phyloP scores from a whole-genome alignment of 176 grass and related monocot species.

The Oryza meyeriana region DNA sequence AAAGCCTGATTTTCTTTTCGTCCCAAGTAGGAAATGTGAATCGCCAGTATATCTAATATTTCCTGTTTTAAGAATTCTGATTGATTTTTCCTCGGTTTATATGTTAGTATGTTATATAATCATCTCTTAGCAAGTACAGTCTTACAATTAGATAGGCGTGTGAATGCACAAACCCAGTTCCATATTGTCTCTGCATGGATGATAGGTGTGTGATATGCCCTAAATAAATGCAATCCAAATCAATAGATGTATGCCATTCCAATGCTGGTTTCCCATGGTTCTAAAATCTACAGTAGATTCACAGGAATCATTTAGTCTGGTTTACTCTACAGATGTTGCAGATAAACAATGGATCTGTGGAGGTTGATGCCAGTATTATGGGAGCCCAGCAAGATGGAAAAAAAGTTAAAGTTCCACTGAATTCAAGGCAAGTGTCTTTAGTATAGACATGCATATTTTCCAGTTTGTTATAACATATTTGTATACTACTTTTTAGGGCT shows the following conservation, averaged over 20 bases:
- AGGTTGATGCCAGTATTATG: constrained; percentile 84
- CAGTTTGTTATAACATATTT: not conserved
- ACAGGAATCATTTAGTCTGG: constrained; percentile 1
- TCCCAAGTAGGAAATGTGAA: not conserved
- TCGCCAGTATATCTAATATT: not conserved
- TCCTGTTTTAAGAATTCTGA: not conserved
- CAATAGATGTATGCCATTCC: constrained; percentile 1
- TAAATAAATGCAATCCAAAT: constrained; percentile 13
- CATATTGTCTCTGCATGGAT: not conserved
- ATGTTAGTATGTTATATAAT: not conserved
- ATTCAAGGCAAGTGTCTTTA: constrained; percentile 64
- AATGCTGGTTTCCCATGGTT: not conserved
- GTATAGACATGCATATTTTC: constrained; percentile 12
- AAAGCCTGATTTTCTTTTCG: constrained; percentile 12
- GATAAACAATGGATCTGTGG: constrained; percentile 86
- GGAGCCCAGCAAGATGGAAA: constrained; percentile 79
- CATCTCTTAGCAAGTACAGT: not conserved
- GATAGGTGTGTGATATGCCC: not conserved
- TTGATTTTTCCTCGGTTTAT: constrained; percentile 1
- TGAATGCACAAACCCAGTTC: not conserved
- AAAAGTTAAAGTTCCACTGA: constrained; percentile 88
- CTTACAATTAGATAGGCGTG: not conserved
- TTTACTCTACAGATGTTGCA: constrained; percentile 70
- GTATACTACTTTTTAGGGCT: too few species aligned
- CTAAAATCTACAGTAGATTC: constrained; percentile 3